Evolutionary conservation across 2,329 filamentous ascomycete genomes (phyloP), one percentile per base, ranked within the genome.

Genomic region (Aspergillus neotritici): DNA sequence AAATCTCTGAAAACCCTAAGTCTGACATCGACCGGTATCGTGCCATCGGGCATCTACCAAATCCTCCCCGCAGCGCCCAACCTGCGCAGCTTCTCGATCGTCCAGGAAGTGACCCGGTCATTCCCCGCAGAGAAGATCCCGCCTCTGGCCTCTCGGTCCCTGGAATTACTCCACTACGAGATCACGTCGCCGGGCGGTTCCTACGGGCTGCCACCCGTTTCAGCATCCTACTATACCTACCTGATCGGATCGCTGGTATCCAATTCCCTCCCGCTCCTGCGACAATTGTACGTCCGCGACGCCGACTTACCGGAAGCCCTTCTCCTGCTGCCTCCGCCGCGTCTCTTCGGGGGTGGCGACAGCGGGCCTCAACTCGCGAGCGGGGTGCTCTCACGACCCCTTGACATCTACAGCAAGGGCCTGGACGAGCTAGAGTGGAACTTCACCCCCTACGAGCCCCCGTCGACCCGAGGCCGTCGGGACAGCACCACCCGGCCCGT

Each of bases 281-380:
- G 76, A 30, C 79, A 83, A 15, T 77, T 97, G 6, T 96, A 94
- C 62, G 91, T 96, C 13, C 84, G 87, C 39, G 89, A 96, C 57
- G 79, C 84, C 17, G 75, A 79, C 38, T 95, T 97, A 61, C 83
- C 89, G 2, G 87, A 94, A 53, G 77, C 83, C 9, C 78, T 96
- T 5, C 76, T 89, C 11, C 74, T 91, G 5, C 78, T 82, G 1
- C 85, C 84, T 1, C 84, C 86, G 2, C 72, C 71, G 1, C 70
- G 74, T 5, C 65, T 74, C 1, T 79, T 78, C 48, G 73, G 71
- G 0, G 61, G 60, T 9, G 60, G 57, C n/a, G 60, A 60, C 12
- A 47, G 40, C 5, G 57, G 57, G 0, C 55, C 61, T 1, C 59
- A 57, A 30, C 46, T 51, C 13, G 46, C 49, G 5, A 47, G 48